A percentile compares a stretch with the other conserved stretches of the same genome.
These are phyloP conservation scores for Blastocystis sp. DNA, from an alignment of 352 stramenopile species.

Conservation along the genomic window DNA sequence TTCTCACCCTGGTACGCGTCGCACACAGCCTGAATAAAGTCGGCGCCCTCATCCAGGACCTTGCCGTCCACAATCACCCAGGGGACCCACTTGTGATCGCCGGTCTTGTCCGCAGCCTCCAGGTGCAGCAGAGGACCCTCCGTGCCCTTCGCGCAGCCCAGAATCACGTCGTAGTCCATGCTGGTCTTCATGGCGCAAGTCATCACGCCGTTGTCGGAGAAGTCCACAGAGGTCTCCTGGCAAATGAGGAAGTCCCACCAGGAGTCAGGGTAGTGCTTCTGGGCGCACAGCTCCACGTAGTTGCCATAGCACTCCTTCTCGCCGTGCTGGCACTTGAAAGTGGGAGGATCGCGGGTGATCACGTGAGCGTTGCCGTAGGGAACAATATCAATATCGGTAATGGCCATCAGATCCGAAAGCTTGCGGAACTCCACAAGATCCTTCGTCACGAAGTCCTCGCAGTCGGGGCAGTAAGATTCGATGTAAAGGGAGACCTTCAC, in stretches of 20 bases:
- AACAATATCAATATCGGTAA: slow-evolving; percentile 66
- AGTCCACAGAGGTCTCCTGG: slow-evolving; percentile 46
- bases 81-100: slow-evolving; percentile 35
- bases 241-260: slow-evolving; percentile 67
- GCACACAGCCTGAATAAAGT: slow-evolving; percentile 53
- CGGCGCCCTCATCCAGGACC: slow-evolving; percentile 26
- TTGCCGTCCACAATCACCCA: slow-evolving; percentile 62
- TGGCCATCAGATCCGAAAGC: slow-evolving; percentile 30
- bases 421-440: slow-evolving; percentile 24
- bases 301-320: slow-evolving; percentile 70
- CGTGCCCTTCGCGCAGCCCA: slow-evolving; percentile 60
- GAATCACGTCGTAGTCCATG: slow-evolving; percentile 41
- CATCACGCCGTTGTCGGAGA: slow-evolving; percentile 59
- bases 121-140: slow-evolving; percentile 67
- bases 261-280: slow-evolving; percentile 53
- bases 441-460: background rate
- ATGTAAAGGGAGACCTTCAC: slow-evolving; percentile 47
- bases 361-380: slow-evolving; percentile 67
- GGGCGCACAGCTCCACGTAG: slow-evolving; percentile 56
- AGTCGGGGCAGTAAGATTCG: slow-evolving; percentile 46
- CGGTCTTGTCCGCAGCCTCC: slow-evolving; percentile 52
- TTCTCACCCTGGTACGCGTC: slow-evolving; percentile 69
- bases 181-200: slow-evolving; percentile 30
- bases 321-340: slow-evolving; percentile 67
- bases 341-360: slow-evolving; percentile 67